phyloP scores from a whole-genome alignment of 495 filamentous ascomycete genomes.

The Glarea lozoyensis region DNA sequence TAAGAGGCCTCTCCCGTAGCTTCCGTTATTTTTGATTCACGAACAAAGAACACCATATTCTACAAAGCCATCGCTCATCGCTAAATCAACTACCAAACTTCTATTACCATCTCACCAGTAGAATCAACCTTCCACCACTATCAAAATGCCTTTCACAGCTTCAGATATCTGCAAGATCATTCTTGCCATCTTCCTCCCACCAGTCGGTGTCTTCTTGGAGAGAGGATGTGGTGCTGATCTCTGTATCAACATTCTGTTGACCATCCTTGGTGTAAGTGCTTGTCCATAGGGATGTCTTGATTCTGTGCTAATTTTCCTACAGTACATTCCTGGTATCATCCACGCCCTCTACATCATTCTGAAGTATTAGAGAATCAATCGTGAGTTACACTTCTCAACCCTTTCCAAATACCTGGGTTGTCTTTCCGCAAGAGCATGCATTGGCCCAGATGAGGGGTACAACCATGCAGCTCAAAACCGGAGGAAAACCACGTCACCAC shows the following conservation, averaged over 20 bases:
- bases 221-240: background rate
- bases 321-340: conserved; percentile 69
- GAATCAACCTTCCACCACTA: background rate
- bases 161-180: conserved; percentile 85
- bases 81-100: conserved; percentile 1
- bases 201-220: conserved; percentile 85
- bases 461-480: too few relatives aligned
- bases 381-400: background rate
- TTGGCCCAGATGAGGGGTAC: too few relatives aligned
- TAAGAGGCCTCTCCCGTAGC: too few relatives aligned
- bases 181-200: conserved; percentile 77
- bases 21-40: too few relatives aligned
- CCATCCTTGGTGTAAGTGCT: background rate
- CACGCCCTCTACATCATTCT: conserved; percentile 60
- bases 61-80: background rate
- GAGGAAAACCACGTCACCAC: too few relatives aligned
- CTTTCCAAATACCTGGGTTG: background rate
- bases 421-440: background rate
- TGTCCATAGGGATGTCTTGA: too few relatives aligned
- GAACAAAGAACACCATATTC: background rate
- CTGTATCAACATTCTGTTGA: background rate
- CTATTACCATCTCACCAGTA: background rate
- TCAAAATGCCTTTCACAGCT: conserved; percentile 48
- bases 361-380: conserved; percentile 30
- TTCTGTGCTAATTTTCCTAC: conserved; percentile 51